Evolutionary conservation across 352 stramenopile genomes (phyloP), one percentile per base, ranked within the genome.

Genomic region (Halophytophthora batemanensis): DNA sequence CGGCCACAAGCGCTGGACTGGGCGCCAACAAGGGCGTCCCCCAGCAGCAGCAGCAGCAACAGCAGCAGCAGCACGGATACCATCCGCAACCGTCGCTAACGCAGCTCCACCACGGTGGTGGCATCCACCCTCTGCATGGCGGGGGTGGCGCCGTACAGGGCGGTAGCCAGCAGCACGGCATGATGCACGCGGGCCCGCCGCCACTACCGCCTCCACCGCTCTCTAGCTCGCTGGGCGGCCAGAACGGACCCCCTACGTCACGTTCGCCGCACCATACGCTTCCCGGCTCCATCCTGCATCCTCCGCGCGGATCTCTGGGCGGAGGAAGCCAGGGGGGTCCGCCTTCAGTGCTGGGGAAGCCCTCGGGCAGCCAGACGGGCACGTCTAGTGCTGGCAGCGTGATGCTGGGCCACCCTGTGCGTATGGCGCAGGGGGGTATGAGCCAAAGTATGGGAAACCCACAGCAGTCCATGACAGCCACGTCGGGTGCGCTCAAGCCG

Each of bases 111-210:
- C 73, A 82, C 55, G 42, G 61, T 34, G 57, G 64, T 37, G 77
- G 88, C 28, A 56, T 89, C 28, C 81, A 92, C 45, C 77, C 81
- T 33, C 73, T 92, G 8, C 81, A 92, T 50, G 81, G 81, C 33
- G 73, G 77, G 22, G 61, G 63, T 56, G 69, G 64, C 17, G 56
- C 43, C 39, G 25, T 5, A 18, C 28, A 25, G 45, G 64, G 14
- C 60, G 57, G 44, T 45, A 43, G 22, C 43, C 38, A 31, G 25
- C 58, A 65, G 28, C 64, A 69, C 35, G 66, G 57, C 7, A 74
- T 92, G 13, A 64, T 90, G 64, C 78, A 92, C 45, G 63, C 64
- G 1, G 71, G 72, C 0, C 75, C 75, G 5, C 72, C 80, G 11
- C 74, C 79, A 14, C 62, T 91, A 2, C 81, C 81, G 21, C 81